These are phyloP conservation scores for Citrus mangshanensis DNA, from an alignment of 345 rosid species.

Conservation along the genomic window DNA sequence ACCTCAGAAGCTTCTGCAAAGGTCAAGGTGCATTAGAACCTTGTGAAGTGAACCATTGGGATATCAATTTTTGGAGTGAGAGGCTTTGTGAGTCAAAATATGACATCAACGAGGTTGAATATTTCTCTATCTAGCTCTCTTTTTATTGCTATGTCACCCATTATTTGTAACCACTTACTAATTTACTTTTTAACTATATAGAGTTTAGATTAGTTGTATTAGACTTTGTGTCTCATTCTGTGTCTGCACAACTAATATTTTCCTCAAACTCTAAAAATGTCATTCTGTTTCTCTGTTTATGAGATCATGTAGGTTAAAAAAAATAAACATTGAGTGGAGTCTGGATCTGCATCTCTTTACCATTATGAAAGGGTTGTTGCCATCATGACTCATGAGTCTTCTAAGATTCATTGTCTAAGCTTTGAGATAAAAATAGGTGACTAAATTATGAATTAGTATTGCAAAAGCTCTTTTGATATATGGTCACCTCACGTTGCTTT, in stretches of 20 bases:
- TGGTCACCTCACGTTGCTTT: too few relatives aligned
- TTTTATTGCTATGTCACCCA: not conserved
- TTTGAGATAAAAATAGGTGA: too few relatives aligned
- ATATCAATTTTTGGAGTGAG: conserved; percentile 85
- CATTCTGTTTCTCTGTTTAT: too few relatives aligned
- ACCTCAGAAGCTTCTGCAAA: conserved; percentile 65
- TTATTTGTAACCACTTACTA: not conserved
- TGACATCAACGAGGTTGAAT: conserved; percentile 72
- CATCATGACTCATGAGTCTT: too few relatives aligned
- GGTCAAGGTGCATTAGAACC: conserved; percentile 73
- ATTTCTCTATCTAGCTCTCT: conserved; percentile 12
- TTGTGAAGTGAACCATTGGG: conserved; percentile 75
- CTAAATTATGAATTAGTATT: too few relatives aligned
- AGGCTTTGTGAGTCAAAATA: conserved; percentile 93
- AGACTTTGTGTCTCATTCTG: not conserved
- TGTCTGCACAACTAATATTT: not conserved
- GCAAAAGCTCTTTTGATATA: too few relatives aligned
- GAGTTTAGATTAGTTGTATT: not conserved
- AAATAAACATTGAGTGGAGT: too few relatives aligned
- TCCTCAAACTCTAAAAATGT: too few relatives aligned
- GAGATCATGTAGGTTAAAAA: too few relatives aligned
- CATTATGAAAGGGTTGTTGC: too few relatives aligned
- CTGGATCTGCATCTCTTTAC: too few relatives aligned
- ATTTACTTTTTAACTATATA: not conserved
- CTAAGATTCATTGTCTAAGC: too few relatives aligned